Conservation (phyloP, 148 eudicot species). For the Fagopyrum esculentum region DNA sequence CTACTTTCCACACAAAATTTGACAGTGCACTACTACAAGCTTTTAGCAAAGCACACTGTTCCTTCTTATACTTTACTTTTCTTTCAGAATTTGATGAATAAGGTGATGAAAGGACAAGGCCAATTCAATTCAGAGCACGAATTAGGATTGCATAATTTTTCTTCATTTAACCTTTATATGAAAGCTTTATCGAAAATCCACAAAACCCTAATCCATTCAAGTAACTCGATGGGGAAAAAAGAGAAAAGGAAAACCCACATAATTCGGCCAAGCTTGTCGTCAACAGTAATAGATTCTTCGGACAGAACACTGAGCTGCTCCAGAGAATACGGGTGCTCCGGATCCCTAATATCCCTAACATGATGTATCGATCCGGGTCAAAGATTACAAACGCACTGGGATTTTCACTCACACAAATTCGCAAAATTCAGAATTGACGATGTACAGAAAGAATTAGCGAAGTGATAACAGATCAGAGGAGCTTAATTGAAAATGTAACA, state of each 20-base stretch:
- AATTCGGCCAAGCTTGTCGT: conserved; percentile 71
- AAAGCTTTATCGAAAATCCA: not conserved
- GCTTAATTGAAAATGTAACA: not conserved
- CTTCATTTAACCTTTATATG: not conserved
- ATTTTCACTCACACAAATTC: conserved; percentile 1
- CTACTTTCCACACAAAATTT: too few species aligned
- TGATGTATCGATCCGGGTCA: conserved; percentile 51
- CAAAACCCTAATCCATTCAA: conserved; percentile 1
- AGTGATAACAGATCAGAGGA: not conserved
- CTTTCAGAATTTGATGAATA: not conserved
- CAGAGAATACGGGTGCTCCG: conserved; percentile 86
- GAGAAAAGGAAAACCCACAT: conserved; percentile 34
- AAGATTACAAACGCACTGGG: conserved; percentile 24
- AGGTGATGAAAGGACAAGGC: not conserved
- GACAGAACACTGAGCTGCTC: conserved; percentile 93
- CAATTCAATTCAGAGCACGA: not conserved
- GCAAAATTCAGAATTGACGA: not conserved
- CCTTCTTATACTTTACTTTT: not conserved
- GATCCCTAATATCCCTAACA: conserved; percentile 86
- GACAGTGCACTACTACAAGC: not conserved
- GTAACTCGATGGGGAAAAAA: not conserved
- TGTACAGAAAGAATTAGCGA: not conserved
- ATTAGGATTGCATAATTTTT: not conserved
- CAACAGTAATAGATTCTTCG: conserved; percentile 71
- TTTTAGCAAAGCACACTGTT: not conserved